phyloP scores from a whole-genome alignment of 371 early-diverging fungal species.

The Fennellomyces sp. region DNA sequence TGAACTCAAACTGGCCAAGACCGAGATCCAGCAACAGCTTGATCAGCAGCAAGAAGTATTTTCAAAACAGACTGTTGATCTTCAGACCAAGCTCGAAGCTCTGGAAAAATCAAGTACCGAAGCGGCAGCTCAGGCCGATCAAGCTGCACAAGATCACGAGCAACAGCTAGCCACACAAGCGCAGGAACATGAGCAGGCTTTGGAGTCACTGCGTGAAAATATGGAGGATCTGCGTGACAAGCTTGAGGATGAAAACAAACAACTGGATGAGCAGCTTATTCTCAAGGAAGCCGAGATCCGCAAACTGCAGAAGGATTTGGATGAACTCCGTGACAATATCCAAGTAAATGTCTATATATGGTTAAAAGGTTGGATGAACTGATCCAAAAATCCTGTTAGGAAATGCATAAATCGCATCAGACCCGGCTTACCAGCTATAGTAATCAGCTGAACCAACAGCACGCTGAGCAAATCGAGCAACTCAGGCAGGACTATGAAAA shows the following conservation, averaged over 20 bases:
- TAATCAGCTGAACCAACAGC: slow-evolving; percentile 20
- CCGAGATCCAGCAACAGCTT: neutral
- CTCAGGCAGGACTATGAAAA: slow-evolving; percentile 15
- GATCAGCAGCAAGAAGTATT: neutral
- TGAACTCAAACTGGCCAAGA: neutral
- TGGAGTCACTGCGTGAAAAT: slow-evolving; percentile 9
- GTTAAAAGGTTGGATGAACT: too few species aligned
- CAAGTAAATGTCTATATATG: slow-evolving; percentile 8
- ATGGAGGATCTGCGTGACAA: slow-evolving; percentile 25
- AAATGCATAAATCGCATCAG: slow-evolving; percentile 23
- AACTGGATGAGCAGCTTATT: slow-evolving; percentile 11
- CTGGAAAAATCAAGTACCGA: neutral
- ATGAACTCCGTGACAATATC: slow-evolving; percentile 15
- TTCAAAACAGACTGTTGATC: neutral
- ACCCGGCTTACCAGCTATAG: slow-evolving; percentile 17
- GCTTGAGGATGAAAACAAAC: slow-evolving; percentile 16
- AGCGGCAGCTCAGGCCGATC: neutral
- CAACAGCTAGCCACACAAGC: slow-evolving; percentile 1
- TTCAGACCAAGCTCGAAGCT: neutral
- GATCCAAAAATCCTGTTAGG: too few species aligned
- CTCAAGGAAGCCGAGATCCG: slow-evolving; percentile 19
- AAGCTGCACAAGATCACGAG: neutral
- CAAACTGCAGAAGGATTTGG: slow-evolving; percentile 17
- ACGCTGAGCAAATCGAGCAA: slow-evolving; percentile 13
- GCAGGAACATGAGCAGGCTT: neutral